phyloP scores from a whole-genome alignment of 2,329 filamentous ascomycete species.

The Trichophyton schoenleinii region DNA sequence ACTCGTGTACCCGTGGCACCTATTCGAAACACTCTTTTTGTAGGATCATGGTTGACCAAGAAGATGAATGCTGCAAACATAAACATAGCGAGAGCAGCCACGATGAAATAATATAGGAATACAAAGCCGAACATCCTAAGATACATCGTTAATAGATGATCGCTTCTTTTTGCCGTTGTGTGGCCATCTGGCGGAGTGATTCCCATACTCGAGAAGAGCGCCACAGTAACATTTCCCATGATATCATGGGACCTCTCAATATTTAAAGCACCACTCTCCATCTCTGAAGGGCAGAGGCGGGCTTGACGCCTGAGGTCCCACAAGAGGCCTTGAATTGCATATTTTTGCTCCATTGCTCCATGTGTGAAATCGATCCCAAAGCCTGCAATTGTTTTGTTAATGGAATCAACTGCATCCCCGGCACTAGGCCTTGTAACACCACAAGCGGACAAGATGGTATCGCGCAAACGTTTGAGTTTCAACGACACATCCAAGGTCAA shows the following conservation, averaged over 20 bases:
- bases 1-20: slow-evolving; percentile 21
- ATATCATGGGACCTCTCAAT: slow-evolving; percentile 22
- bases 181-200: slow-evolving; percentile 23
- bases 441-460: slow-evolving; percentile 30
- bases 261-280: slow-evolving; percentile 15
- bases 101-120: slow-evolving; percentile 30
- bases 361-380: slow-evolving; percentile 30
- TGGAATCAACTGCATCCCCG: slow-evolving; percentile 20
- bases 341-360: slow-evolving; percentile 22
- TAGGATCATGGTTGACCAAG: slow-evolving; percentile 20
- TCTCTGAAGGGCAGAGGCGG: slow-evolving; percentile 20
- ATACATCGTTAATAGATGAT: slow-evolving; percentile 26
- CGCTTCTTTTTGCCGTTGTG: slow-evolving; percentile 19
- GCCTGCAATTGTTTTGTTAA: slow-evolving; percentile 27
- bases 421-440: slow-evolving; percentile 23
- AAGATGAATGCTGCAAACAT: slow-evolving; percentile 25
- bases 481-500: slow-evolving; percentile 34
- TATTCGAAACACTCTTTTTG: slow-evolving; percentile 14
- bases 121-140: slow-evolving; percentile 28
- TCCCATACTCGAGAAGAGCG: slow-evolving; percentile 30
- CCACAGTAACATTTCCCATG: slow-evolving; percentile 30
- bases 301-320: slow-evolving; percentile 19
- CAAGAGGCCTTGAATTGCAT: slow-evolving; percentile 23
- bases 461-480: slow-evolving; percentile 30
- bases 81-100: slow-evolving; percentile 26